These are phyloP conservation scores for Sambucus nigra DNA, from an alignment of 129 eudicot species.

Conservation along the genomic window DNA sequence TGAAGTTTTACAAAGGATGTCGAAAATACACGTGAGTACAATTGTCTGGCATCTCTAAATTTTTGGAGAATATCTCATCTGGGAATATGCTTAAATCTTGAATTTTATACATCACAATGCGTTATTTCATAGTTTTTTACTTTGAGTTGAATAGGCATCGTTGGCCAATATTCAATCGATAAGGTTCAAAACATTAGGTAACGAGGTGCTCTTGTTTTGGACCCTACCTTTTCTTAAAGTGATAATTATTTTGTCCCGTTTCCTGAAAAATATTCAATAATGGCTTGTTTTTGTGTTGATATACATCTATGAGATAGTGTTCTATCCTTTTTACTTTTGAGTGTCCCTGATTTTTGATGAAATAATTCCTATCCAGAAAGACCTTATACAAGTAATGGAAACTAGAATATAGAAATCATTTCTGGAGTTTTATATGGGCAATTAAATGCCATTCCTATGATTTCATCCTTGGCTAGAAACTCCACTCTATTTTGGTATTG, in stretches of 20 bases:
- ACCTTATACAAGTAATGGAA: neutral
- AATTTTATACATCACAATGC: too few relatives aligned
- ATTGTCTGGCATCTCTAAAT: neutral
- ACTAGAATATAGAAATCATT: neutral
- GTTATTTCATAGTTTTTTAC: too few relatives aligned
- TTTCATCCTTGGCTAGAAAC: neutral
- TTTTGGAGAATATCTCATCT: too few relatives aligned
- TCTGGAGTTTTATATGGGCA: neutral
- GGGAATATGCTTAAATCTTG: too few relatives aligned
- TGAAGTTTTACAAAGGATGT: conserved; percentile 93
- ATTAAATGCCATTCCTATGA: neutral
- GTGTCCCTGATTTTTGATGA: neutral
- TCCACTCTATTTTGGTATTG: too few relatives aligned
- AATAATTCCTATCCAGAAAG: neutral
- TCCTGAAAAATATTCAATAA: too few relatives aligned
- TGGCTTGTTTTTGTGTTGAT: neutral
- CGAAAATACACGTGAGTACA: conserved; percentile 86
- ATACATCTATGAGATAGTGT: neutral
- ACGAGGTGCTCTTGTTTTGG: neutral
- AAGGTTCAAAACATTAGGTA: too few relatives aligned
- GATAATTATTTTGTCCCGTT: too few relatives aligned
- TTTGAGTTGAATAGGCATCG: neutral
- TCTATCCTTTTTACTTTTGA: neutral
- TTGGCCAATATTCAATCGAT: neutral
- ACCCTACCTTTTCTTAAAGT: too few relatives aligned